phyloP scores from a whole-genome alignment of 164 flowering plant genomes.

The Kingdonia uniflora region DNA sequence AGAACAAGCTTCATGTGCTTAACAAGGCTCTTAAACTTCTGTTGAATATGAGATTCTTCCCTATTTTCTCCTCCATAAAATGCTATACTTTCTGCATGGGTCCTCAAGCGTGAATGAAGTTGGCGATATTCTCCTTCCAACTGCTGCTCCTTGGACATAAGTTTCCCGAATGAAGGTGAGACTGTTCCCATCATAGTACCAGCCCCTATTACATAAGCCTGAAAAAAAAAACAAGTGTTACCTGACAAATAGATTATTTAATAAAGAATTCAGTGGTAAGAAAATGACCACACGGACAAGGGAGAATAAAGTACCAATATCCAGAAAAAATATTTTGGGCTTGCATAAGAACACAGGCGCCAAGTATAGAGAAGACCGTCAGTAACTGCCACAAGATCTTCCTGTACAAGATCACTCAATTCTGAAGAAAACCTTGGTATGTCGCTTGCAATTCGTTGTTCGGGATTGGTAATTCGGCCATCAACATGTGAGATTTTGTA shows the following conservation, averaged over 20 bases:
- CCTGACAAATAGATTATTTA: neutral
- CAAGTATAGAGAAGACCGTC: slow-evolving; percentile 95
- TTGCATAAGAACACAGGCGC: slow-evolving; percentile 98
- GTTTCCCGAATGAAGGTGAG: slow-evolving; percentile 92
- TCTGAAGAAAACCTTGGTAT: slow-evolving; percentile 91
- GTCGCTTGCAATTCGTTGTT: slow-evolving; percentile 96
- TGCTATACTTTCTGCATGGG: slow-evolving; percentile 95
- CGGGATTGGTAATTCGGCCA: slow-evolving; percentile 86
- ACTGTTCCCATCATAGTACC: slow-evolving; percentile 73
- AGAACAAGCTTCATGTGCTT: slow-evolving; percentile 70
- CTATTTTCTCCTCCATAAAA: slow-evolving; percentile 94
- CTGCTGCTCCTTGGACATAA: slow-evolving; percentile 93
- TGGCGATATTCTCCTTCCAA: slow-evolving; percentile 96
- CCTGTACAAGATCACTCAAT: slow-evolving; percentile 93
- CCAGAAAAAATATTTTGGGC: slow-evolving; percentile 96
- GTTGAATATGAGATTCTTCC: slow-evolving; percentile 83
- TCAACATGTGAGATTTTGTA: slow-evolving; percentile 99
- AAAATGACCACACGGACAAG: neutral
- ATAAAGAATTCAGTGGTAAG: neutral
- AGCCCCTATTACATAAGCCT: slow-evolving; percentile 92
- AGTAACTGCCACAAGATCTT: slow-evolving; percentile 78
- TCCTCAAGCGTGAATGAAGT: slow-evolving; percentile 92
- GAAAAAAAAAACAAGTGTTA: slow-evolving; percentile 11
- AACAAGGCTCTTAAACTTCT: slow-evolving; percentile 65
- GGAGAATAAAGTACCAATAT: slow-evolving; percentile 55